These are phyloP conservation scores for Oryza brachyantha DNA, from an alignment of 176 grass and related monocot genomes.

Conservation along the genomic window DNA sequence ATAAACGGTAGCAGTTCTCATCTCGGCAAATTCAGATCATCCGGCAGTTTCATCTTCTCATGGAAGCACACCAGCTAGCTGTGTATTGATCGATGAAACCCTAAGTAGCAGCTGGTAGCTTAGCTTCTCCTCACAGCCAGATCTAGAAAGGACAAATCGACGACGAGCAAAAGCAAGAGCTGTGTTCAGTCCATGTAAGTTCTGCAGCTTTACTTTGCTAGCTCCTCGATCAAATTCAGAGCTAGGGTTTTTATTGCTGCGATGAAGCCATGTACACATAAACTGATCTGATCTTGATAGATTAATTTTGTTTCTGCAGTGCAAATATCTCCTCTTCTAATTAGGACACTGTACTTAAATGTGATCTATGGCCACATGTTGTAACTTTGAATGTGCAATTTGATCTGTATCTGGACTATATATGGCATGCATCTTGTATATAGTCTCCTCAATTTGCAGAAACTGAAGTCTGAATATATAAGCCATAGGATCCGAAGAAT, in stretches of 20 bases:
- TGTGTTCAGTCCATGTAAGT: conserved; percentile 13
- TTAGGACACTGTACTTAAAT: background rate
- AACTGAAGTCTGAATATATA: background rate
- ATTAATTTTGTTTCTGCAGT: background rate
- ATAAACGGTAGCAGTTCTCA: background rate
- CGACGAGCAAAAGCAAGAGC: background rate
- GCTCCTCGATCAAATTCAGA: background rate
- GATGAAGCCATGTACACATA: background rate
- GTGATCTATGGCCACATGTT: background rate
- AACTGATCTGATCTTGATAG: background rate
- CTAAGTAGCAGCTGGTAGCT: background rate
- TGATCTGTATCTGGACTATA: background rate
- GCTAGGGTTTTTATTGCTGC: background rate
- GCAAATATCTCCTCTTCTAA: background rate
- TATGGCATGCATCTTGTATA: background rate
- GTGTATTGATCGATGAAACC: conserved; percentile 3
- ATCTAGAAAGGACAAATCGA: background rate
- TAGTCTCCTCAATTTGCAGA: background rate
- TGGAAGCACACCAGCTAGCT: conserved; percentile 13
- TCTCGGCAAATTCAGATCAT: conserved; percentile 26
- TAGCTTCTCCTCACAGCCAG: background rate
- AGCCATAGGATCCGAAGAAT: background rate
- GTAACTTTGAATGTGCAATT: background rate
- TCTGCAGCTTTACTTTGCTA: background rate
- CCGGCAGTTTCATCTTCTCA: conserved; percentile 44